These are phyloP conservation scores for Omphalea diandra DNA, from an alignment of 441 rosid genomes.

Conservation along the genomic window DNA sequence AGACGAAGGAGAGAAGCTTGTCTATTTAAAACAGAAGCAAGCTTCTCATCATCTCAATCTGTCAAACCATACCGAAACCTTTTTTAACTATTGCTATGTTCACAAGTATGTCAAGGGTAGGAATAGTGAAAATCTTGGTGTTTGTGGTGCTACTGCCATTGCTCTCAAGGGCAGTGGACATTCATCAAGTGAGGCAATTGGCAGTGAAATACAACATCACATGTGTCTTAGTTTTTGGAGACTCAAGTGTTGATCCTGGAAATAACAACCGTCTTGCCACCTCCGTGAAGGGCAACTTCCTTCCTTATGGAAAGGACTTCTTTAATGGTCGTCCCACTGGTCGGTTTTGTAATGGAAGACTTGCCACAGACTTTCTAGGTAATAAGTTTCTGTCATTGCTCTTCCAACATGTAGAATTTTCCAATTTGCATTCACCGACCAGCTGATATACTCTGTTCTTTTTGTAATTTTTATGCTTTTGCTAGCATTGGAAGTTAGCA, in stretches of 20 bases:
- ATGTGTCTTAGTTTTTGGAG: constrained; percentile 72
- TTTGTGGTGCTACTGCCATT: constrained; percentile 11
- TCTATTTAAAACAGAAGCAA: no score
- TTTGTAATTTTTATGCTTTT: no score
- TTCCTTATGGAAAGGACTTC: constrained; percentile 77
- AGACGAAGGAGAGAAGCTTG: neutral
- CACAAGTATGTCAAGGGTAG: neutral
- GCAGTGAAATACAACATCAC: constrained; percentile 55
- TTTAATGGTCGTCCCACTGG: constrained; percentile 60
- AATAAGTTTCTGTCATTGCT: no score
- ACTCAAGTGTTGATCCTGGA: constrained; percentile 87
- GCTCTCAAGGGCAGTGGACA: constrained; percentile 32
- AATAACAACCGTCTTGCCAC: constrained; percentile 68
- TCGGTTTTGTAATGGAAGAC: constrained; percentile 68
- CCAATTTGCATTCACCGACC: no score
- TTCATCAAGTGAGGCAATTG: constrained; percentile 31
- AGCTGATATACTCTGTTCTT: no score
- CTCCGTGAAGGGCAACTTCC: constrained; percentile 56
- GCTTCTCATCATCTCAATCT: neutral
- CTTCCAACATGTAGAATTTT: no score
- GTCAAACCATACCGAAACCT: neutral
- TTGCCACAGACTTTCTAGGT: constrained; percentile 81
- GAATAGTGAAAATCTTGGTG: constrained; percentile 7
- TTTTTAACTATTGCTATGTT: neutral
- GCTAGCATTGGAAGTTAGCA: no score